These are phyloP conservation scores for Gaeumannomyces sp. DNA, from an alignment of 2,329 filamentous ascomycete species.

Conservation along the genomic window DNA sequence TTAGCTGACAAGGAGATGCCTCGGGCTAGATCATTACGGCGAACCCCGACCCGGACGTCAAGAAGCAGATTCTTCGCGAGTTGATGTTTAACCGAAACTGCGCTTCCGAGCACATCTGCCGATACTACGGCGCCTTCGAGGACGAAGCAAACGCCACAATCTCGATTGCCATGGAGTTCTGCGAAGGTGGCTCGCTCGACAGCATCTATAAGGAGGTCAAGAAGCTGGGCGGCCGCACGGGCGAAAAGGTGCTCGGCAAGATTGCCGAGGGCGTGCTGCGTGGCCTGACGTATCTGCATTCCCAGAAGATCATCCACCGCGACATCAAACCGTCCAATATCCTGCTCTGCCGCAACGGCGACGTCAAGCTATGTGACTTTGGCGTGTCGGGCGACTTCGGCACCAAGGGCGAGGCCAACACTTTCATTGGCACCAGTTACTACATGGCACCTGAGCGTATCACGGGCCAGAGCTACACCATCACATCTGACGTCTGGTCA, in stretches of 20 bases:
- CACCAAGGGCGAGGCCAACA: conserved; percentile 97
- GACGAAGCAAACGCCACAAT: conserved; percentile 95
- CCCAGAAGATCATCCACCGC: conserved; percentile 94
- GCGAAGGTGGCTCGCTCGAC: conserved; percentile 91
- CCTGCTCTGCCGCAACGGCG: conserved; percentile 80
- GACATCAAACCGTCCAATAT: conserved; percentile 99
- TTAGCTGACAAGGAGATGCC: background rate
- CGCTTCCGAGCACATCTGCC: conserved; percentile 91
- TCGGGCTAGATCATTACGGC: conserved; percentile 80
- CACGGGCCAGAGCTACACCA: conserved; percentile 95
- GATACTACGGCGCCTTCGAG: conserved; percentile 95
- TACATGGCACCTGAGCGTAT: conserved; percentile 99
- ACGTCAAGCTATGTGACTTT: conserved; percentile 98
- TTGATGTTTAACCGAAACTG: conserved; percentile 97
- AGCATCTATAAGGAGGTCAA: conserved; percentile 98
- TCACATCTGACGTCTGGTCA: conserved; percentile 98
- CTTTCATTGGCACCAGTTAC: conserved; percentile 97
- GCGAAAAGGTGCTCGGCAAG: conserved; percentile 95
- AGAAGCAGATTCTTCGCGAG: conserved; percentile 96
- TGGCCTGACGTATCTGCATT: conserved; percentile 90
- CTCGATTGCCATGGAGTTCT: conserved; percentile 98
- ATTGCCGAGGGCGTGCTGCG: conserved; percentile 92
- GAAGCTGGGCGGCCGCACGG: conserved; percentile 86
- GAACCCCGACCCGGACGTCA: conserved; percentile 94
- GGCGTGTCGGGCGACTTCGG: conserved; percentile 97